Evolutionary conservation across 2,329 filamentous ascomycete genomes (phyloP), one percentile per base, ranked within the genome.

Genomic region (Aspergillus uvarum): DNA sequence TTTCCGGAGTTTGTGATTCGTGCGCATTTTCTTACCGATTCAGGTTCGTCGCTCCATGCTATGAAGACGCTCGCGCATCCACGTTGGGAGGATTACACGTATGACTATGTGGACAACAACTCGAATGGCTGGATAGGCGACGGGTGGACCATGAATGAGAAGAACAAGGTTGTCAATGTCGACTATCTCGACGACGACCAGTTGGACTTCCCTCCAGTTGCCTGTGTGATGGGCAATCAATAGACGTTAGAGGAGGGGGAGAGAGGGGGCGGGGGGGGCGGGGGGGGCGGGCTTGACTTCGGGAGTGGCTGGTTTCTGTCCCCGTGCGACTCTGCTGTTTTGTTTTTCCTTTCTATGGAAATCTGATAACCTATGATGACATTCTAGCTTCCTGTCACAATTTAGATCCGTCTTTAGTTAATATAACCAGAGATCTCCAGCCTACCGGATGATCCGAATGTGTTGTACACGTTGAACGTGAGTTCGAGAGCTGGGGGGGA

Each of bases 51-150:
- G 2, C 67, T 77, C 24, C 75, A 78, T 61, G 69, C 75, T 8
- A 70, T 75, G 62, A 71, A 76, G 56, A 68, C 67, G 3, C 64
- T 77, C 14, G 62, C 67, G 4, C 64, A 73, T 42, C 74, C 75
- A 5, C 67, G 74, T 10, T 77, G 74, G 75, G 76, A 78, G 53
- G 75, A 77, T 60, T 77, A 69, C 56, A 66, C 72, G 31, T 76
- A 77, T 57, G 66, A 71, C 47, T 77, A 78, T 59, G 59, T 72
- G n/a, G 68, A 72, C 35, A 64, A 70, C 31, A 75, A 75, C 24
- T 64, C 66, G 0, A 65, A 63, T 24, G 68, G 69, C 12, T 76
- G 73, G 72, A 56, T 75, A 24, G 73, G 74, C 3, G 70, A 76
- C 60, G 72, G 73, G 5, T 75, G 72, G 73, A 72, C 69, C 4